phyloP scores from a whole-genome alignment of 1,284 basidiomycete species.

The Fistulinella staudtii region DNA sequence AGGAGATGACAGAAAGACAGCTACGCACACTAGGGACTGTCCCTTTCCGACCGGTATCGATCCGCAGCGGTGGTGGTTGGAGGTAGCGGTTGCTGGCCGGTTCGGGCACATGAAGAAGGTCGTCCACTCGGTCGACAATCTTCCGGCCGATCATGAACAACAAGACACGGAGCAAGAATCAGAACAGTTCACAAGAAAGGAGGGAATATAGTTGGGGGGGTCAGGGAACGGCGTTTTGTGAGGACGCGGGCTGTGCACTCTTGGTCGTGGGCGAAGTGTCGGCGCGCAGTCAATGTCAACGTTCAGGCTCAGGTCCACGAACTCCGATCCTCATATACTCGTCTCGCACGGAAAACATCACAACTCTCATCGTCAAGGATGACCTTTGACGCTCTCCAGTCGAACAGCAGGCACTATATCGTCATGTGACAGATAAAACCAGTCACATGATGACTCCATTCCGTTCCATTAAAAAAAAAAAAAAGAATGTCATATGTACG shows the following conservation, averaged over 20 bases:
- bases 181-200: conserved; percentile 18
- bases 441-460: too few relatives aligned
- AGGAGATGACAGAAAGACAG: neutral
- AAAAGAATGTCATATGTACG: too few relatives aligned
- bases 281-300: too few relatives aligned
- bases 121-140: conserved; percentile 25
- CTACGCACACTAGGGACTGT: conserved; percentile 13
- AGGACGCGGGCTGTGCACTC: conserved; percentile 1
- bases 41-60: conserved; percentile 10
- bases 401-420: too few relatives aligned
- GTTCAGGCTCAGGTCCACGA: too few relatives aligned
- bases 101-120: conserved; percentile 14
- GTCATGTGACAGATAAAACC: too few relatives aligned
- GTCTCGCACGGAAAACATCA: too few relatives aligned
- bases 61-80: conserved; percentile 13
- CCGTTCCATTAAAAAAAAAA: too few relatives aligned
- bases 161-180: conserved; percentile 10
- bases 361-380: too few relatives aligned
- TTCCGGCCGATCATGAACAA: conserved; percentile 29
- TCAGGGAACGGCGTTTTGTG: conserved; percentile 6
- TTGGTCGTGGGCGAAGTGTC: neutral
- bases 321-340: too few relatives aligned
- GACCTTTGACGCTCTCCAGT: too few relatives aligned
- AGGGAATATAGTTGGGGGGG: conserved; percentile 14
- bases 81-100: conserved; percentile 3